Base-by-base conservation (phyloP, 768 basidiomycete species). In the Mycena amicta region DNA sequence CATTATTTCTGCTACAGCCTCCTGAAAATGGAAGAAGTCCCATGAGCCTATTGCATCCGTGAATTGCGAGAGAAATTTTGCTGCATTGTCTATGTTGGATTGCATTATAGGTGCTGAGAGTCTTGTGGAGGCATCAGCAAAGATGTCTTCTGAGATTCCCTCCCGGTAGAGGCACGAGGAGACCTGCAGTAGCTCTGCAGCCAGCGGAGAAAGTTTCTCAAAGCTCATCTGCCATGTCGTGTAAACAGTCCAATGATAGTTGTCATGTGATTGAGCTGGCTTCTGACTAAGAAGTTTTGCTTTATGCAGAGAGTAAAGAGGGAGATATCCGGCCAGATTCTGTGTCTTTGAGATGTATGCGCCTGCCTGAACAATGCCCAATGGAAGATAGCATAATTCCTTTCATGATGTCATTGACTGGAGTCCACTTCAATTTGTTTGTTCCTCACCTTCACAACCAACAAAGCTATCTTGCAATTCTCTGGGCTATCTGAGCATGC, bases 181-280 rank as follows among this genome's bases (percentile, higher is more conserved):
- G 29, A 58, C 39, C 20, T 52, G 22, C 5, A 57, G 23, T 1
- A 57, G 28, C 23, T 5, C 41, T 13, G 23, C 25, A 20, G 55
- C 55, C 8, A 25, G 12, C 12, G 22, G 3, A 33, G 30, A 27
- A 20, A 58, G 57, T 29, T 47, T 18, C n/a, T 58, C 46, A 30
- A 41, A 58, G 22, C 57, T 58, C n/a, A 53, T 58, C 23, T 52
- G 41, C 57, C 57, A 58, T 4, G 52, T 58, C 4, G 50, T 57
- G 33, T 57, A 56, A n/a, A 51, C 47, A 31, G 55, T 37, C 31
- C 26, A 40, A 5, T 20, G 6, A 50, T 56, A 56, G 13, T 50
- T 26, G 25, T 51, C 45, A 49, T 39, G 27, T 15, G 58, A 8
- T 46, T 59, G 58, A 5, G 23, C 4, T 18, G 53, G 45, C 28